A percentile compares a stretch with the other conserved stretches of the same genome.
Conservation (phyloP, 306 rosid species). For the Inga oerstediana region DNA sequence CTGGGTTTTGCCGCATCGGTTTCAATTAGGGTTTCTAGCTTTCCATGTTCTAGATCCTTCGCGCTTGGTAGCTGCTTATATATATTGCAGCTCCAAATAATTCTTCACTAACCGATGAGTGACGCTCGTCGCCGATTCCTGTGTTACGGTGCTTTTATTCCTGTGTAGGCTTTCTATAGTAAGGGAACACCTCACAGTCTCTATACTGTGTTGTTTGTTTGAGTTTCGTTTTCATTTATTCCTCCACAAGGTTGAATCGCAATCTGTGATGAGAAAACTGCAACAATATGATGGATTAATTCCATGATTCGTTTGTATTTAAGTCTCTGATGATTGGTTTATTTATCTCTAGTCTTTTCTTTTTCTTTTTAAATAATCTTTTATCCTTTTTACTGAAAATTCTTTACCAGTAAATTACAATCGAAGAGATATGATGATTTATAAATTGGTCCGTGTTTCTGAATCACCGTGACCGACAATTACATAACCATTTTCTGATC, state of each 20-base stretch:
- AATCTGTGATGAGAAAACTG: constrained; percentile 81
- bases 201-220: not conserved
- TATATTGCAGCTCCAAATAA: not conserved
- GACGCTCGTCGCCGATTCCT: not conserved
- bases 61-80: not conserved
- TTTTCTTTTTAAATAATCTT: not conserved
- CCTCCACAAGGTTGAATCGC: not conserved
- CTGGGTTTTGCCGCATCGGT: not conserved
- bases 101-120: not conserved
- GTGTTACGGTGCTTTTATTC: not conserved
- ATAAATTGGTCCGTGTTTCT: constrained; percentile 79
- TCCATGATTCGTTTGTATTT: constrained; percentile 74
- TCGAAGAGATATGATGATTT: constrained; percentile 60
- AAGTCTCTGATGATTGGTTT: constrained; percentile 81
- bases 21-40: constrained; percentile 25
- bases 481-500: constrained; percentile 61
- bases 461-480: constrained; percentile 66
- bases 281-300: constrained; percentile 86
- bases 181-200: not conserved
- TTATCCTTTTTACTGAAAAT: accelerated
- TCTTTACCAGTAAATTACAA: not conserved
- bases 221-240: not conserved
- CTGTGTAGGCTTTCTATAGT: not conserved
- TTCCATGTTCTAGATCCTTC: not conserved
- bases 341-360: not conserved